A percentile compares a stretch with the other conserved stretches of the same genome.
phyloP scores from a whole-genome alignment of 1,139 yeast genomes.

The Kodamaea suecica region DNA sequence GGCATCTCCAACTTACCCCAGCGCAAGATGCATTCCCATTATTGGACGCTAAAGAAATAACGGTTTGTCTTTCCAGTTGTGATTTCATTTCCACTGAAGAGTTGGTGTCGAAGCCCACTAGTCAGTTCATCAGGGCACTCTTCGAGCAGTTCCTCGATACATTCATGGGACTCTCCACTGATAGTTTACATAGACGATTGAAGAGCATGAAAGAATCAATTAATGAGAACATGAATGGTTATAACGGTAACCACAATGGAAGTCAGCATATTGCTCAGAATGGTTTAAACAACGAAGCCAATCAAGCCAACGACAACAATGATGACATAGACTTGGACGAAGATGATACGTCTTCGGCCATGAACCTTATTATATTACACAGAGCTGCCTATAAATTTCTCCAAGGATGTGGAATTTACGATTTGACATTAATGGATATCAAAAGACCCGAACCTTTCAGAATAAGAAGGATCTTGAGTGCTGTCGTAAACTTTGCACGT shows the following conservation, averaged over 20 bases:
- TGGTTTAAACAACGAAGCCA: slow-evolving; percentile 6
- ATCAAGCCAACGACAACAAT: slow-evolving; percentile 15
- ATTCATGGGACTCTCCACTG: slow-evolving; percentile 48
- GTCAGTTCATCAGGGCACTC: slow-evolving; percentile 56
- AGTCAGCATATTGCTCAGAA: slow-evolving; percentile 1
- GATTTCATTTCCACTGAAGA: slow-evolving; percentile 65
- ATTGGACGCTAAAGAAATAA: slow-evolving; percentile 61
- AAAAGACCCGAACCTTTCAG: slow-evolving; percentile 64
- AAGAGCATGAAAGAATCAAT: neutral
- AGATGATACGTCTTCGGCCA: slow-evolving; percentile 29
- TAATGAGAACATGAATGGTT: too few species aligned
- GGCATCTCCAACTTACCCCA: slow-evolving; percentile 16
- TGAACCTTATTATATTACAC: slow-evolving; percentile 49
- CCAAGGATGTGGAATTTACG: slow-evolving; percentile 71
- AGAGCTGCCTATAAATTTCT: slow-evolving; percentile 61
- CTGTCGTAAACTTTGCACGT: slow-evolving; percentile 80
- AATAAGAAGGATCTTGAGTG: slow-evolving; percentile 67
- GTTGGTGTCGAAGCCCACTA: slow-evolving; percentile 60
- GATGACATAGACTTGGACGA: too few species aligned
- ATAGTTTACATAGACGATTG: slow-evolving; percentile 12
- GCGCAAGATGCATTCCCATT: slow-evolving; percentile 55
- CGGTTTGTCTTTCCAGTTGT: slow-evolving; percentile 59
- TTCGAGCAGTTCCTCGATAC: slow-evolving; percentile 72
- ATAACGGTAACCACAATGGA: neutral
- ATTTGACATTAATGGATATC: slow-evolving; percentile 69